phyloP scores from a whole-genome alignment of 805 yeast species.

The Saturnispora gosingensis region DNA sequence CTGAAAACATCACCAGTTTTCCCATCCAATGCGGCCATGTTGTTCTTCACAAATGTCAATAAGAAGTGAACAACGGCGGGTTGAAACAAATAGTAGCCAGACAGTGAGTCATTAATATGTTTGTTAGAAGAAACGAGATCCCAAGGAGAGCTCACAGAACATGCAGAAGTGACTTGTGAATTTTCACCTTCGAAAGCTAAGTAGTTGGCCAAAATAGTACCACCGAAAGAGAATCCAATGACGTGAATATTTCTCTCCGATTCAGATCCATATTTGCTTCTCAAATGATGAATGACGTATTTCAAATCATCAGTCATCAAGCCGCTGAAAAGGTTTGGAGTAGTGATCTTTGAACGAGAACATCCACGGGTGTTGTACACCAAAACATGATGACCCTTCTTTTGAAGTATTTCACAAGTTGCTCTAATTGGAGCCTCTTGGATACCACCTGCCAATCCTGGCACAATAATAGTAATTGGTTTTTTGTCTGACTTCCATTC shows the following conservation, averaged over 20 bases:
- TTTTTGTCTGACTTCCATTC: slow-evolving; percentile 30
- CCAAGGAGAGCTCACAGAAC: slow-evolving; percentile 63
- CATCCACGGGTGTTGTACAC: slow-evolving; percentile 68
- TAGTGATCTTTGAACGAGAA: slow-evolving; percentile 61
- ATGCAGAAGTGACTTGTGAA: slow-evolving; percentile 46
- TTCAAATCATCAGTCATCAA: slow-evolving; percentile 63
- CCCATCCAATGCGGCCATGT: slow-evolving; percentile 28
- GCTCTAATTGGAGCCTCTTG: slow-evolving; percentile 66
- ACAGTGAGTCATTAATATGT: slow-evolving; percentile 30
- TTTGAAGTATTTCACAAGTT: slow-evolving; percentile 35
- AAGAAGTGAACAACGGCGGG: slow-evolving; percentile 35
- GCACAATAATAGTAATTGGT: slow-evolving; percentile 55
- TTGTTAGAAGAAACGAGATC: slow-evolving; percentile 49
- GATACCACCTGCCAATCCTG: slow-evolving; percentile 76
- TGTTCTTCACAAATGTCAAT: slow-evolving; percentile 36
- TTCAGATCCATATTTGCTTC: slow-evolving; percentile 38
- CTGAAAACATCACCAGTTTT: slow-evolving; percentile 23
- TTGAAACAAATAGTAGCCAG: slow-evolving; percentile 34
- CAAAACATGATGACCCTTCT: slow-evolving; percentile 42
- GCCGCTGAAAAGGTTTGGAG: slow-evolving; percentile 60
- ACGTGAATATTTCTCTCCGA: slow-evolving; percentile 45
- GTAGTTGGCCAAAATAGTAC: slow-evolving; percentile 55
- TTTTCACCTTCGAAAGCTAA: slow-evolving; percentile 57
- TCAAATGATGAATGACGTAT: slow-evolving; percentile 43
- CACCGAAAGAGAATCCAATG: slow-evolving; percentile 68